Evolutionary conservation across 1,284 basidiomycete genomes (phyloP), one percentile per base, ranked within the genome.

Genomic region (Pholiota adiposa): DNA sequence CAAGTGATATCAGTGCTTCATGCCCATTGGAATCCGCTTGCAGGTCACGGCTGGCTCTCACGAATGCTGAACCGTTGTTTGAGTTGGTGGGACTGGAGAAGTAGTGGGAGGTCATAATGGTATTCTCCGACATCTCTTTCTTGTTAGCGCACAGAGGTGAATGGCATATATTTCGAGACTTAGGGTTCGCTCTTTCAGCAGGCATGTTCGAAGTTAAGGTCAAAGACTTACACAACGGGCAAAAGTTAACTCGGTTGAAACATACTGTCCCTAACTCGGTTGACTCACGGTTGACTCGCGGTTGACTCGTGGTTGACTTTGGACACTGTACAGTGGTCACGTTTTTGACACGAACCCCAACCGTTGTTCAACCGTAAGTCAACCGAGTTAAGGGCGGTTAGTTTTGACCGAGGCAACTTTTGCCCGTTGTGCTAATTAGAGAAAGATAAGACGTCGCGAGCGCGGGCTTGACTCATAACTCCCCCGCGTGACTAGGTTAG

Each of bases 401-500:
- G n/a, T n/a, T n/a, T n/a, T n/a, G n/a, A n/a, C n/a, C n/a, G n/a
- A n/a, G n/a, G n/a, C n/a, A n/a, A n/a, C n/a, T n/a, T n/a, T n/a
- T n/a, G n/a, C n/a, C n/a, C n/a, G n/a, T n/a, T n/a, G n/a, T n/a
- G n/a, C n/a, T n/a, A n/a, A n/a, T n/a, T n/a, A n/a, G n/a, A n/a
- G n/a, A n/a, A n/a, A n/a, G n/a, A n/a, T n/a, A n/a, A n/a, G n/a
- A n/a, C 25, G 56, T 18, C 27, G n/a, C 7, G 23, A 40, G 21
- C 50, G 56, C 48, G 38, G 29, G 21, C 3, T 14, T 36, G 9
- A 56, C 25, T 55, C 21, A 18, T 19, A 23, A 29, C 3, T 25
- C 18, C 19, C 19, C 16, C 29, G 49, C 41, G 50, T 58, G 56
- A 46, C 34, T 38, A 25, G n/a, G 25, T 57, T 51, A 57, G 56